Evolutionary conservation across 139 green algal species (phyloP).

Genomic region (Picochlorum sp.): DNA sequence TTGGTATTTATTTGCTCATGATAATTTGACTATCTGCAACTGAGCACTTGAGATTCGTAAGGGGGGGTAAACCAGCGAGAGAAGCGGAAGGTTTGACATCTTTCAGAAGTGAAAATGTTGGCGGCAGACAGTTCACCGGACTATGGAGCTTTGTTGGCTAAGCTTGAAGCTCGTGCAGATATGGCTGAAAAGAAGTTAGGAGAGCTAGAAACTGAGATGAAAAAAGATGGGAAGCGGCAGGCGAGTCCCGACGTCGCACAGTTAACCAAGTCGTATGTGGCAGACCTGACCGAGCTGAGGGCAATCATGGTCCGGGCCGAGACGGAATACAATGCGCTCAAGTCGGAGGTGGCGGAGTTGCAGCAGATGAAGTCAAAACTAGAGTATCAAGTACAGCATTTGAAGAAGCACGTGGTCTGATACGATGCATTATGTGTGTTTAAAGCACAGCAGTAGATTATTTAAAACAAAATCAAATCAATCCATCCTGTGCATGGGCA

Average conservation of each 20-base stretch:
- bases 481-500: not conserved
- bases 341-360: slow-evolving; percentile 9
- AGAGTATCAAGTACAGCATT: slow-evolving; percentile 25
- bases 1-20: too few relatives aligned
- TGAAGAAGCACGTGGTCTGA: slow-evolving; percentile 22
- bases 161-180: slow-evolving; percentile 13
- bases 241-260: not conserved
- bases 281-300: slow-evolving; percentile 9
- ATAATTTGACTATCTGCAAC: too few relatives aligned
- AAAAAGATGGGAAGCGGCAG: not conserved
- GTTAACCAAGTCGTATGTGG: slow-evolving; percentile 5
- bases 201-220: slow-evolving; percentile 11
- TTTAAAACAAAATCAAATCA: not conserved
- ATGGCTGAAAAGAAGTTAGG: slow-evolving; percentile 13
- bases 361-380: slow-evolving; percentile 20
- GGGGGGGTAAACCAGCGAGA: too few relatives aligned
- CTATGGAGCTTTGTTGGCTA: not conserved
- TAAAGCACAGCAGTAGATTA: not conserved
- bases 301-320: slow-evolving; percentile 11
- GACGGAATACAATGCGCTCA: slow-evolving; percentile 10
- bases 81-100: too few relatives aligned
- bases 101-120: too few relatives aligned
- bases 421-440: slow-evolving; percentile 3
- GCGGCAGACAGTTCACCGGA: not conserved
- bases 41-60: too few relatives aligned